Evolutionary conservation across 1,284 basidiomycete species (phyloP).

Genomic region (Sanghuangporus sanghuang): DNA sequence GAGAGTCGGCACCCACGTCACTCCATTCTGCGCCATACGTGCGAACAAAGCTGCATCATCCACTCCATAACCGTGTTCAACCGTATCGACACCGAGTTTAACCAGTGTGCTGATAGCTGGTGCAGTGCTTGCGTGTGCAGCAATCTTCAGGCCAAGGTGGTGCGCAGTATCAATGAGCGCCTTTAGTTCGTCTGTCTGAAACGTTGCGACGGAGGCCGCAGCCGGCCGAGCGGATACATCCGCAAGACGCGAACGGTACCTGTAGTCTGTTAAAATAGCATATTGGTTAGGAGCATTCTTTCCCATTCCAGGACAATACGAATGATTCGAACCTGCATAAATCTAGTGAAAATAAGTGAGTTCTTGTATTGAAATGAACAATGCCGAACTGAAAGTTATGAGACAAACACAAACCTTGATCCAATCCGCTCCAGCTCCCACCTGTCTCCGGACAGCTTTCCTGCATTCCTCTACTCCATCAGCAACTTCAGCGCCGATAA

Average conservation of each 20-base stretch:
- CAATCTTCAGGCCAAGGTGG: constrained; percentile 50
- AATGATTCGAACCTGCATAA: constrained; percentile 39
- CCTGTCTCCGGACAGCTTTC: constrained; percentile 53
- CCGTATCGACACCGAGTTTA: constrained; percentile 37
- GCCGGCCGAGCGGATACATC: constrained; percentile 35
- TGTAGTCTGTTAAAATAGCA: constrained; percentile 39
- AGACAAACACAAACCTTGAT: constrained; percentile 39
- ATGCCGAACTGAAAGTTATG: neutral
- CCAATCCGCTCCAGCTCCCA: constrained; percentile 67
- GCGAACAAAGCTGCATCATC: constrained; percentile 25
- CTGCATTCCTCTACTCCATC: constrained; percentile 55
- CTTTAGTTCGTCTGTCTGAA: constrained; percentile 42
- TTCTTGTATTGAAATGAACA: neutral
- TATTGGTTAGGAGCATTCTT: constrained; percentile 1
- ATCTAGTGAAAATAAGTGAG: constrained; percentile 30
- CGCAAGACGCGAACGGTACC: constrained; percentile 38
- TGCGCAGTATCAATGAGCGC: constrained; percentile 50
- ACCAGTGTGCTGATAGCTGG: constrained; percentile 34
- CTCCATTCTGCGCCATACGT: neutral
- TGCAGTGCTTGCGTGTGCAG: constrained; percentile 47
- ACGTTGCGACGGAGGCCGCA: constrained; percentile 35
- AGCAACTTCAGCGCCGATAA: constrained; percentile 52
- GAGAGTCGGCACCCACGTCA: constrained; percentile 56
- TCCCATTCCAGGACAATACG: neutral
- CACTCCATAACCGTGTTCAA: constrained; percentile 43